Base-by-base conservation (phyloP, 768 basidiomycete genomes). In the Mycena rosella region DNA sequence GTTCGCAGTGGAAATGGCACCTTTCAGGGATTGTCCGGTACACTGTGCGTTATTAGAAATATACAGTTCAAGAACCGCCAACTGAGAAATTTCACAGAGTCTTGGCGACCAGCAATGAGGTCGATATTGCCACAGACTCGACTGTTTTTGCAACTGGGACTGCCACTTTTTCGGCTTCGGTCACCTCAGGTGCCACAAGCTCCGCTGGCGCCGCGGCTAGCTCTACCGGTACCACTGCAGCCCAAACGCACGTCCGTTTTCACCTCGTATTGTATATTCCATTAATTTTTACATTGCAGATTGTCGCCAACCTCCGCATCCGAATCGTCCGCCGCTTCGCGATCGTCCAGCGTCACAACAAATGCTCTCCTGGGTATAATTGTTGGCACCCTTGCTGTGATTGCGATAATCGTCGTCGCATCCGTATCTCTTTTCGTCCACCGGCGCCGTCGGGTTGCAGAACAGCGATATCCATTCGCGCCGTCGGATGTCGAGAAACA, bases 71-170 rank as follows among this genome's bases (percentile, higher is more conserved):
- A 34, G 32, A 5, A 34, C 32, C 32, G 6, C 32, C 6, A 34
- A 34, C 11, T 40, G 14, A 40, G 10, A 15, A 3, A 15, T 40
- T 40, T 40, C 38, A 40, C 14, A 70, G 65, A 9, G 13, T 67
- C 7, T 32, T 71, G 22, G 70, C 70, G 13, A 49, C 48, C 26
- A 71, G 62, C 59, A 59, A 67, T 42, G 58, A 60, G 44, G 70
- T 71, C 26, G 59, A 67, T 34, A 5, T 60, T 1, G 38, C 17
- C 4, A 5, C 17, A 15, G 38, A 40, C 5, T 13, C 38, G 3
- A 40, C 11, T 15, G 22, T 11, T 13, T 2, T 49, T 30, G 0
- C 22, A 0, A 32, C 63, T 14, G 57, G 36, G 18, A 69, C 68
- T 5, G 22, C 53, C 15, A 70, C 64, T 5, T 66, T 66, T 44